Evolutionary conservation across 331 rosid species (phyloP), one percentile per base, ranked within the genome.

Genomic region (Malus hybrid): DNA sequence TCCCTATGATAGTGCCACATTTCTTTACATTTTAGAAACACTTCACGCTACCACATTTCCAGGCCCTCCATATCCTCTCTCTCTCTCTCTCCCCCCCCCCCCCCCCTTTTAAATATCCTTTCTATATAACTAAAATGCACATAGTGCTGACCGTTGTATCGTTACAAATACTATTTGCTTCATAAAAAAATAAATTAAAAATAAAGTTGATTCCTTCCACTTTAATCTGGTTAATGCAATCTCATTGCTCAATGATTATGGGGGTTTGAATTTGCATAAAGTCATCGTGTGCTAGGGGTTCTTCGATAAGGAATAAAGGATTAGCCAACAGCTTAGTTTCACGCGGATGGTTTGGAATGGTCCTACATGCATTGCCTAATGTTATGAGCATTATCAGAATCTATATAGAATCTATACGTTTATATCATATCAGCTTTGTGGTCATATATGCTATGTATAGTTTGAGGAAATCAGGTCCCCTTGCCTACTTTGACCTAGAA

Each of bases 71-170:
- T 62, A 36, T 48, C 71, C 29, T 28, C 29, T 28, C 29, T 28
- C 29, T 28, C 29, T 28, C 29, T 28, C 29, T 28, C 29, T 28
- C 29, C 2, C 29, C 3, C 29, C 0, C 29, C 0, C 42, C 0
- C 10, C 7, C 42, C 7, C 62, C 74, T 55, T 76, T 78, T 36
- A 9, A 10, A 65, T 69, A 79, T 60, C 26, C 76, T 78, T 19
- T 5, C 20, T 62, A 61, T 83, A 57, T 76, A 52, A 52, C 19
- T 52, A 52, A 16, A 36, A 57, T 12, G 80, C 93, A 86, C 91
- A 76, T 87, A 90, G 36, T 83, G 88, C 89, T 86, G 86, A 85
- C 87, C 85, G 82, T 85, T 85, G 79, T 84, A 46, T 73, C 64
- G 55, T 75, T 55, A 74, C 64, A 74, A 70, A 61, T 78, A 65